Conservation (phyloP, 164 flowering plant genomes). For the Sextonia rubra region DNA sequence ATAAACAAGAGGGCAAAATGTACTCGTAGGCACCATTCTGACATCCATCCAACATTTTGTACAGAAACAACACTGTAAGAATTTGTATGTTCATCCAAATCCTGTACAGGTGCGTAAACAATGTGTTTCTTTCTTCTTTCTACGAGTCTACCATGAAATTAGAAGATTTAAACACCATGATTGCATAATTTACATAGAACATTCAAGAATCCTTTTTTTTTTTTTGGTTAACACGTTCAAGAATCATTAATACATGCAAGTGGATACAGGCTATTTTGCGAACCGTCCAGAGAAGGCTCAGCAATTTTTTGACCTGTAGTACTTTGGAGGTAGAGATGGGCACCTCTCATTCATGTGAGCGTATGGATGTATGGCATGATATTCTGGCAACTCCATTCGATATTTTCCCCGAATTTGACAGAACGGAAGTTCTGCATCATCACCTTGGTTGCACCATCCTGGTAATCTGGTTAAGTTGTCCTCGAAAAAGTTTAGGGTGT, state of each 20-base stretch:
- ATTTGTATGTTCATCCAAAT: too few relatives aligned
- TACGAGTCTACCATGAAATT: background rate
- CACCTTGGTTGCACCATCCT: constrained; percentile 86
- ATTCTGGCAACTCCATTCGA: constrained; percentile 88
- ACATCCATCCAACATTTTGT: too few relatives aligned
- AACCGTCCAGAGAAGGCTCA: constrained; percentile 17
- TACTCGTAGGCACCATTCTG: too few relatives aligned
- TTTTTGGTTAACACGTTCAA: too few relatives aligned
- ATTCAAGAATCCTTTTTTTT: background rate
- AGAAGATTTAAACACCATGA: background rate
- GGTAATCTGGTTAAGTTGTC: constrained; percentile 73
- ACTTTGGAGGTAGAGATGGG: constrained; percentile 82
- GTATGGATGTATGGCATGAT: constrained; percentile 76
- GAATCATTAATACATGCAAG: background rate
- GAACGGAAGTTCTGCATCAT: constrained; percentile 67
- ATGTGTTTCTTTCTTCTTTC: background rate
- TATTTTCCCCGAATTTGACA: constrained; percentile 91
- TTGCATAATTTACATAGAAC: background rate
- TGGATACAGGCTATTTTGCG: background rate
- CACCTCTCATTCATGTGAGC: constrained; percentile 92
- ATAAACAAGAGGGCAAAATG: too few relatives aligned
- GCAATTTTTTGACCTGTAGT: constrained; percentile 55
- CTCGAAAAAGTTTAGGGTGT: constrained; percentile 76
- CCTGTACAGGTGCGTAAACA: too few relatives aligned
- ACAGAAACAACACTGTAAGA: too few relatives aligned